Percentiles rank a stretch among this genome's conserved stretches.
Conservation (phyloP, 2,329 filamentous ascomycete species). For the Diaporthe nobilis region DNA sequence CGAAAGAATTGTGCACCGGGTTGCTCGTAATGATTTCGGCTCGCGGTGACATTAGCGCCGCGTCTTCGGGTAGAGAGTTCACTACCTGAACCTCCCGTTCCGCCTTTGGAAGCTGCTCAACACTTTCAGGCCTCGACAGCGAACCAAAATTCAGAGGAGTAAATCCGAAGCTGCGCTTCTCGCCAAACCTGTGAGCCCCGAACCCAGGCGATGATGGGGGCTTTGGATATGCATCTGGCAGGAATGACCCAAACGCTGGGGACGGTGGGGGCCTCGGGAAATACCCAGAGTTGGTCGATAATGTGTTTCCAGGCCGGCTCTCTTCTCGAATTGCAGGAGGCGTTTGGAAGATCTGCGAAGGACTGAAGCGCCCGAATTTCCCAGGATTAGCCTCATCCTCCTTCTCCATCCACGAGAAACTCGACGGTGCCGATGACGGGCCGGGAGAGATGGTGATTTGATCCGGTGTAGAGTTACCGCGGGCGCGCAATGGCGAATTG, state of each 20-base stretch:
- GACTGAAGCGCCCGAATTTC: constrained; percentile 57
- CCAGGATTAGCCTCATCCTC: constrained; percentile 60
- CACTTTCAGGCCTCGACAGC: constrained; percentile 6
- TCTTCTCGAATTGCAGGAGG: constrained; percentile 55
- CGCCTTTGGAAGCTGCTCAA: constrained; percentile 39
- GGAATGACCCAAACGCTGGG: constrained; percentile 45
- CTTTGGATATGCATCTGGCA: constrained; percentile 46
- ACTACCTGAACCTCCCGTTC: constrained; percentile 56
- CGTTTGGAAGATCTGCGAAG: constrained; percentile 50
- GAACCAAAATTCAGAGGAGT: constrained; percentile 46
- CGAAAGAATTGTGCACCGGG: constrained; percentile 67
- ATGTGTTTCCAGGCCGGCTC: constrained; percentile 47
- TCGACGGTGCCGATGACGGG: constrained; percentile 77
- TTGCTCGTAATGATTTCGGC: constrained; percentile 81
- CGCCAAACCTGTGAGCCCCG: constrained; percentile 55
- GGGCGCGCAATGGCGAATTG: constrained; percentile 60
- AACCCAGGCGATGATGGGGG: constrained; percentile 64
- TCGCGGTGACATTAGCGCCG: constrained; percentile 78
- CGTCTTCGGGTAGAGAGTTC: constrained; percentile 58
- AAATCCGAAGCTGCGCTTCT: constrained; percentile 55
- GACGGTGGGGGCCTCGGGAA: constrained; percentile 47
- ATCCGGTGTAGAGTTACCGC: constrained; percentile 68
- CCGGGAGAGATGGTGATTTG: constrained; percentile 69
- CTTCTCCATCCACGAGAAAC: constrained; percentile 70
- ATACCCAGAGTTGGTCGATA: constrained; percentile 35